Base-by-base conservation (phyloP, 164 flowering plant species). In the Vitis amurensis region DNA sequence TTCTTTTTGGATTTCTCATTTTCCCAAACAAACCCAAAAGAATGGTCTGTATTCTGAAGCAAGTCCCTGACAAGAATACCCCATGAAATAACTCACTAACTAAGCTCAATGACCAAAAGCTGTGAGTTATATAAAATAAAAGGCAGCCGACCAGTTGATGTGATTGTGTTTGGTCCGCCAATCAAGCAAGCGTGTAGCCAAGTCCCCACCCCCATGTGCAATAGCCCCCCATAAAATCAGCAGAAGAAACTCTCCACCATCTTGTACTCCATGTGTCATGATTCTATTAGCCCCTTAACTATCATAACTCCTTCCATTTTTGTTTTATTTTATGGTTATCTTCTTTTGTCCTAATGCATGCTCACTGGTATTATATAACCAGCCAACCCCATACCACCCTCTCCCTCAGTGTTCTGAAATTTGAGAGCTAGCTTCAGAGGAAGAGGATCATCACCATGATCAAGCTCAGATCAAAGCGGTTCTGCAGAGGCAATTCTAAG, bases 391-490 rank as follows among this genome's bases (percentile, higher is more conserved):
- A 11, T 7, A 2, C 56, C 27, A 19, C 68, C 60, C 50, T 57
- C 66, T 68, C 61, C 63, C 63, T 31, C 12, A 8, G 23, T 59
- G 50, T 31, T 65, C 13, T 11, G 19, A 27, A 47, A 37, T 19
- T 50, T 27, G 59, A n/a, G 59, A 73, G 74, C 57, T 49, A 73
- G 67, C n/a, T 11, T 2, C 4, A 1, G 31, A 69, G 64, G 63
- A 59, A 68, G 50, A 64, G 48, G 55, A 11, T 63, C 9, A 56
- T 9, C 59, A 76, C 64, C 6, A 84, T 85, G 91, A 84, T 89
- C 59, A 91, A 83, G 83, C 77, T 88, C 69, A 85, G 85, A 78
- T 77, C 93, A 50, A 91, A 73, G 84, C 87, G 74, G 76, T 85
- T 88, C 64, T 79, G 78, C 71, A 83, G 84, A 71, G 81, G 86